phyloP scores from a whole-genome alignment of 2,329 filamentous ascomycete species.

The Spiromastix sp. region DNA sequence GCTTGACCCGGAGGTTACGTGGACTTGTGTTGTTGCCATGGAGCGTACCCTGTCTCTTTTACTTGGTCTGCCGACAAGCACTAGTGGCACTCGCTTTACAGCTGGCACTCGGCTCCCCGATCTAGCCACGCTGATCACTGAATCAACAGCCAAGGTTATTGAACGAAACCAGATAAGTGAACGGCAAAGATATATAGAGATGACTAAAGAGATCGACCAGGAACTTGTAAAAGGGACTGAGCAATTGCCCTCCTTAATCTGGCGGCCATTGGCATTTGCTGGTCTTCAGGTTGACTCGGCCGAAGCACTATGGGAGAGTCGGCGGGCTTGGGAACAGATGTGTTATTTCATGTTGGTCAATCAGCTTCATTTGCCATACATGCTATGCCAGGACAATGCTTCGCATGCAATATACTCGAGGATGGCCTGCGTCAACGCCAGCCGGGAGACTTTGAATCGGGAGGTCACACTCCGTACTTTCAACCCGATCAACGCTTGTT shows the following conservation, averaged over 20 bases:
- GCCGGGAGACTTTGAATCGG: slow-evolving; percentile 40
- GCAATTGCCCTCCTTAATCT: slow-evolving; percentile 37
- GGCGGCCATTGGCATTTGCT: slow-evolving; percentile 23
- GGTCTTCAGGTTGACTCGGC: slow-evolving; percentile 4
- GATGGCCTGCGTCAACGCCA: slow-evolving; percentile 40
- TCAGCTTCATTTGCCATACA: slow-evolving; percentile 46
- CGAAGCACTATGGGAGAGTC: slow-evolving; percentile 21
- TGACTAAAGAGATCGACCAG: slow-evolving; percentile 35
- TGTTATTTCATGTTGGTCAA: slow-evolving; percentile 42
- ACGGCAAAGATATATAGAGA: slow-evolving; percentile 23
- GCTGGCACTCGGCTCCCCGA: slow-evolving; percentile 19
- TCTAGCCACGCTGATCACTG: slow-evolving; percentile 37
- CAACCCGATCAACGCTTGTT: slow-evolving; percentile 14
- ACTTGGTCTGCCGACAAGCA: slow-evolving; percentile 29
- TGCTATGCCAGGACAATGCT: no score
- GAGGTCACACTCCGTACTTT: slow-evolving; percentile 39
- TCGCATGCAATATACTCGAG: slow-evolving; percentile 42
- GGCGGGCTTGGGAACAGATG: slow-evolving; percentile 37
- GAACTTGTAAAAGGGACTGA: slow-evolving; percentile 33
- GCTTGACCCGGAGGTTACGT: no score
- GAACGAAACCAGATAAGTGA: slow-evolving; percentile 31
- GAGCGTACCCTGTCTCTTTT: slow-evolving; percentile 33
- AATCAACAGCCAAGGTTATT: slow-evolving; percentile 36
- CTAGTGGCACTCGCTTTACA: slow-evolving; percentile 12
- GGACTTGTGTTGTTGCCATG: slow-evolving; percentile 28